Conservation (phyloP, 1,284 basidiomycete genomes). For the Mycosarcoma mackinlayi region DNA sequence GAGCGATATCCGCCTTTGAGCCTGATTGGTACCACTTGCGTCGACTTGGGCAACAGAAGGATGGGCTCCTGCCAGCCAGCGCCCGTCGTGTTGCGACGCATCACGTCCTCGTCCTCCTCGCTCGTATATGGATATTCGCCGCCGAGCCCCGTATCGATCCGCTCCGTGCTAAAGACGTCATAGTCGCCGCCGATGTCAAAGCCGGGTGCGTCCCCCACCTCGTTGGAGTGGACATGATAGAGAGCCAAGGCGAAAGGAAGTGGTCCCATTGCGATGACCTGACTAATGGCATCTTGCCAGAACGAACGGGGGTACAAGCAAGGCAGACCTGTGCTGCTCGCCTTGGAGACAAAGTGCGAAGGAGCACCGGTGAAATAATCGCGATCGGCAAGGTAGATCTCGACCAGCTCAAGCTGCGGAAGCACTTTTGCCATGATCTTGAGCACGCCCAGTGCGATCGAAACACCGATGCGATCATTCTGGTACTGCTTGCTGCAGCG, state of each 20-base stretch:
- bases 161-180: conserved; percentile 19
- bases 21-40: conserved; percentile 27
- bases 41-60: conserved; percentile 28
- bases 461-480: conserved; percentile 29
- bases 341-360: conserved; percentile 33
- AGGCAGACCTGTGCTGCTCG: conserved; percentile 35
- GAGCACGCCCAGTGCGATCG: conserved; percentile 21
- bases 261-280: conserved; percentile 10
- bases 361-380: conserved; percentile 31
- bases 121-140: conserved; percentile 25
- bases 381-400: conserved; percentile 32
- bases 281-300: conserved; percentile 24
- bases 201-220: conserved; percentile 33
- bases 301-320: conserved; percentile 41
- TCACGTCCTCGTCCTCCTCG: conserved; percentile 26
- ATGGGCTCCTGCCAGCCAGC: conserved; percentile 47
- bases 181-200: conserved; percentile 41
- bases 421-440: conserved; percentile 16
- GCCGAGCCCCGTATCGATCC: background rate
- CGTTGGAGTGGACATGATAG: conserved; percentile 35
- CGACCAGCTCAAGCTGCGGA: conserved; percentile 25
- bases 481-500: conserved; percentile 46
- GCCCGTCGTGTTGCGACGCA: conserved; percentile 28
- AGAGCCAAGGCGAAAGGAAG: conserved; percentile 38
- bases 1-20: conserved; percentile 33